These are phyloP conservation scores for Kluyveromyces dobzhanskii DNA, from an alignment of 805 yeast genomes.

Conservation along the genomic window DNA sequence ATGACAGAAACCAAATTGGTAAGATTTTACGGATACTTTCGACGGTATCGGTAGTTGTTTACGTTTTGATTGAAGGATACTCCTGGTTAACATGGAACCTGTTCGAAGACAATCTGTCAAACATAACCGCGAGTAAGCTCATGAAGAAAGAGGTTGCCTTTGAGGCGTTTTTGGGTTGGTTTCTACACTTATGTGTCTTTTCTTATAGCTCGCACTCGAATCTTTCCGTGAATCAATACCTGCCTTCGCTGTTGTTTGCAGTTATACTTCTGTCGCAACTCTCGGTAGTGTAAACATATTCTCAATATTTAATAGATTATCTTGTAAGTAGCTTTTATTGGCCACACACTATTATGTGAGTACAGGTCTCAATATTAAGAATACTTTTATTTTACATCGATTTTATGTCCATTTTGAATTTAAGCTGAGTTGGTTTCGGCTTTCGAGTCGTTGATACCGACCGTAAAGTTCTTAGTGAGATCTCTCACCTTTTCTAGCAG, in stretches of 20 bases:
- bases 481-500: conserved; percentile 55
- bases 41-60: background rate
- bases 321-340: no score
- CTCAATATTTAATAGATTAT: no score
- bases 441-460: conserved; percentile 19
- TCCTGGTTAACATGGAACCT: background rate
- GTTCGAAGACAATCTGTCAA: background rate
- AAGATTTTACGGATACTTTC: background rate
- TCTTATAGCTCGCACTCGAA: conserved; percentile 13
- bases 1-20: background rate
- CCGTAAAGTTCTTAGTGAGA: conserved; percentile 44
- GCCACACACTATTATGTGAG: no score
- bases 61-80: background rate
- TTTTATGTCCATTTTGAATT: no score
- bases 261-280: conserved; percentile 9
- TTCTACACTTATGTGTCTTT: conserved; percentile 21
- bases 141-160: conserved; percentile 8
- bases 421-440: background rate
- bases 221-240: conserved; percentile 13
- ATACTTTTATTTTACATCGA: no score
- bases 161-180: conserved; percentile 23
- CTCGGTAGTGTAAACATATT: background rate
- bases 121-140: background rate
- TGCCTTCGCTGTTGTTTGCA: conserved; percentile 20
- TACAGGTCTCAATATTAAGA: no score